Evolutionary conservation across 352 stramenopile species (phyloP), one percentile per base, ranked within the genome.

Genomic region (Globisporangium paroecandrum): DNA sequence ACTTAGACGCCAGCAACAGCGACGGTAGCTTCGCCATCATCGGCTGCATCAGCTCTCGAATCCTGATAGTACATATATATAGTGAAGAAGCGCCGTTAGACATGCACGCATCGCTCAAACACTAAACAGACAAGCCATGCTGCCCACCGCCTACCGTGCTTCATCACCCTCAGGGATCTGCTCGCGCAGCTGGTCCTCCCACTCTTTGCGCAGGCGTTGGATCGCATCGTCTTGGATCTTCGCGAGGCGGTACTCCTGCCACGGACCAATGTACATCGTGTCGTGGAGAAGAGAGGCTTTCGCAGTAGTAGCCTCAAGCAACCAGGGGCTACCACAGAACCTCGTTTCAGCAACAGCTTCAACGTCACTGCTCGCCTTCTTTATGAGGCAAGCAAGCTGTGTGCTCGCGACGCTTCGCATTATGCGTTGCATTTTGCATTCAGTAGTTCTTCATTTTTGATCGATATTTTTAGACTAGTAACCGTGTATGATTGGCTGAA

Each of bases 161-260:
- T 92, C 81, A 38, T 90, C 82, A 9, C 70, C 66, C 12, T 75
- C 62, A 15, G 78, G 73, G 13, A 90, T 51, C 67, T 92, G 77
- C 22, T 71, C 76, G 24, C 76, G 76, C 36, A 92, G 69, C 54
- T 92, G 76, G 58, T 77, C 73, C 46, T 92, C 82, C 76, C 74
- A 91, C 60, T 93, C 82, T 41, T 83, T 69, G 2, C 76, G 81
- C 24, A 94, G 77, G 43, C 79, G 75, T 73, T 93, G 78, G 46
- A 93, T 82, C 34, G 82, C 81, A 69, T 91, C 78, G 41, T 92
- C 82, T 73, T 95, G 85, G 73, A 95, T 85, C 77, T 93, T 91
- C 24, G 87, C 85, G 57, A 93, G 80, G 3, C 86, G 83, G 70
- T 93, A 95, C 73, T 95, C 85, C 67, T 95, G 87, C 83, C 85